These are phyloP conservation scores for Rhizophora mangle DNA, from an alignment of 345 rosid genomes.

Conservation along the genomic window DNA sequence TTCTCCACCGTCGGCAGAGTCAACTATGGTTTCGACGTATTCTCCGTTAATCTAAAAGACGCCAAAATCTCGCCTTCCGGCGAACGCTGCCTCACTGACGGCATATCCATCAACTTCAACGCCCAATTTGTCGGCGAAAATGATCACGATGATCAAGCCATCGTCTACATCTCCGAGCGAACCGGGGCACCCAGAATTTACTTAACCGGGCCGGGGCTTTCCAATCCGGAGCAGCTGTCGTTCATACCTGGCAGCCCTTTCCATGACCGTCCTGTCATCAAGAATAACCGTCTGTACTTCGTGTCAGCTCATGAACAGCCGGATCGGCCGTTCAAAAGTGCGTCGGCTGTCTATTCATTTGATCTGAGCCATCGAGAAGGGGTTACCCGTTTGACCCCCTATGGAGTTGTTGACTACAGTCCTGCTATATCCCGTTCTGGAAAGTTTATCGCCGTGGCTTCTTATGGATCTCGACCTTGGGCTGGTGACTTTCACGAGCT, in stretches of 20 bases:
- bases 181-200: constrained; percentile 46
- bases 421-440: constrained; percentile 65
- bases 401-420: constrained; percentile 57
- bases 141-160: constrained; percentile 21
- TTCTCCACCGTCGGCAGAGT: constrained; percentile 67
- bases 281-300: constrained; percentile 52
- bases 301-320: constrained; percentile 76
- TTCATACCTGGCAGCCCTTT: constrained; percentile 54
- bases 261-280: constrained; percentile 71
- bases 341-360: constrained; percentile 61
- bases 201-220: constrained; percentile 32
- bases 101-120: constrained; percentile 67
- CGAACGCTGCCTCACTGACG: constrained; percentile 63
- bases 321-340: constrained; percentile 48
- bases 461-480: constrained; percentile 72
- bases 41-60: constrained; percentile 36
- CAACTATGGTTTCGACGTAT: constrained; percentile 68
- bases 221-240: constrained; percentile 45
- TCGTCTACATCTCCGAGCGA: constrained; percentile 72
- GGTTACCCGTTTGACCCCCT: constrained; percentile 58
- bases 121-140: constrained; percentile 50
- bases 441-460: constrained; percentile 60
- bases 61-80: constrained; percentile 6
- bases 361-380: constrained; percentile 13
- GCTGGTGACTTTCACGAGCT: constrained; percentile 75